A percentile compares a stretch with the other conserved stretches of the same genome.
These are phyloP conservation scores for Penicillium riverlandense DNA, from an alignment of 495 filamentous ascomycete genomes.

Conservation along the genomic window DNA sequence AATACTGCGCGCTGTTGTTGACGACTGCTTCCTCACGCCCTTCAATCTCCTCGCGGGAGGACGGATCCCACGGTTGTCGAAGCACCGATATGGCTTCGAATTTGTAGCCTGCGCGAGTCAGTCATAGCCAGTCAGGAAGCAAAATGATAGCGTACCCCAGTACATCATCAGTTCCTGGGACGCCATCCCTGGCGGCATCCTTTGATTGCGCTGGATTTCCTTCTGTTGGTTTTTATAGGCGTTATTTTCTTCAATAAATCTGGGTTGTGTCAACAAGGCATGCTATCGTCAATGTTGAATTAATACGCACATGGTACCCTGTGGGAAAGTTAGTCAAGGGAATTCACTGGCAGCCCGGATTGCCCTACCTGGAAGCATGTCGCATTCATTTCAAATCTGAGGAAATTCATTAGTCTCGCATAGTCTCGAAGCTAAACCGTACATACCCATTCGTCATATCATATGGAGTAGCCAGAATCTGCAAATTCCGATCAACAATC, in stretches of 20 bases:
- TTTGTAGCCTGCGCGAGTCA: constrained; percentile 68
- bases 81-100: constrained; percentile 84
- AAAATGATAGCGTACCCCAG: constrained; percentile 38
- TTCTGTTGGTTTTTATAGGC: constrained; percentile 52
- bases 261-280: constrained; percentile 24
- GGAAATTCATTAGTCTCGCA: constrained; percentile 3
- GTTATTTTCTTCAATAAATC: constrained; percentile 92
- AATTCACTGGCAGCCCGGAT: not conserved
- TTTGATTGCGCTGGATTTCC: constrained; percentile 42
- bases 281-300: not conserved
- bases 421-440: not conserved
- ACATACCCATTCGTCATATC: constrained; percentile 72
- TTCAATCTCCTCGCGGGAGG: constrained; percentile 70
- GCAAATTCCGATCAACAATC: not conserved
- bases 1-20: constrained; percentile 87
- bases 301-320: constrained; percentile 71
- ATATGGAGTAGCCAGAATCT: constrained; percentile 84
- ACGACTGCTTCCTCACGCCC: constrained; percentile 60
- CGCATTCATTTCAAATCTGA: constrained; percentile 92
- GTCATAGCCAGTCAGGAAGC: not conserved
- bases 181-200: constrained; percentile 45
- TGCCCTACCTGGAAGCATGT: constrained; percentile 74
- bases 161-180: constrained; percentile 62
- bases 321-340: too few relatives aligned
- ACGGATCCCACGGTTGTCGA: constrained; percentile 61